These are phyloP conservation scores for Neonectria ditissima DNA, from an alignment of 2,329 filamentous ascomycete genomes.

Conservation along the genomic window DNA sequence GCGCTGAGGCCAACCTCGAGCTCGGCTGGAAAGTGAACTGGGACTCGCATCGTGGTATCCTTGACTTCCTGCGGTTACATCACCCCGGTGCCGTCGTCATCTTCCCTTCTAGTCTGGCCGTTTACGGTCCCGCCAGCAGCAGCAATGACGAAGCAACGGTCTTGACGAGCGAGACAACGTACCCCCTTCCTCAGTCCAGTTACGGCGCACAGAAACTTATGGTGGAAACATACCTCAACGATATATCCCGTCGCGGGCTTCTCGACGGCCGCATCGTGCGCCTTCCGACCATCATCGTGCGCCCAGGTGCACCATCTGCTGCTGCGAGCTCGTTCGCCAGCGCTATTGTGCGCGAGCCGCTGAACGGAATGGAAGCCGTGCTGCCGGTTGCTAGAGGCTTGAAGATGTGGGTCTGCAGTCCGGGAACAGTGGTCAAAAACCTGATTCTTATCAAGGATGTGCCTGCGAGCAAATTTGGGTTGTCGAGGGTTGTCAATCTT, in stretches of 20 bases:
- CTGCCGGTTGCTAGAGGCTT: slow-evolving; percentile 61
- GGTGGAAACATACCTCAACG: slow-evolving; percentile 58
- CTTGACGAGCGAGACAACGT: slow-evolving; percentile 34
- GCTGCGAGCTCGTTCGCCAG: slow-evolving; percentile 70
- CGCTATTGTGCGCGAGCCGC: slow-evolving; percentile 69
- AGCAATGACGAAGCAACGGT: slow-evolving; percentile 2
- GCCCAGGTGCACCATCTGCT: slow-evolving; percentile 69
- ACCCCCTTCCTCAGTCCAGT: slow-evolving; percentile 63
- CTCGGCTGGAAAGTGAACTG: slow-evolving; percentile 67
- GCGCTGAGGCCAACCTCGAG: slow-evolving; percentile 69
- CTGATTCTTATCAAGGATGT: slow-evolving; percentile 57
- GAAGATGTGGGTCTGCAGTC: slow-evolving; percentile 63
- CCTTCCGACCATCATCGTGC: slow-evolving; percentile 71
- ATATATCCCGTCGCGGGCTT: slow-evolving; percentile 60
- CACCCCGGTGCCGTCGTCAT: slow-evolving; percentile 64
- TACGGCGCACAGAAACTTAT: slow-evolving; percentile 73
- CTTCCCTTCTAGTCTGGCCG: slow-evolving; percentile 69
- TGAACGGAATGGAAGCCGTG: slow-evolving; percentile 56
- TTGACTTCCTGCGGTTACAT: slow-evolving; percentile 60
- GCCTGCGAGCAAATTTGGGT: slow-evolving; percentile 52
- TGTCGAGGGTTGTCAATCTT: slow-evolving; percentile 60
- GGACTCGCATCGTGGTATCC: slow-evolving; percentile 63
- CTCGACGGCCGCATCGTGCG: slow-evolving; percentile 68
- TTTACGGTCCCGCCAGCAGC: slow-evolving; percentile 58
- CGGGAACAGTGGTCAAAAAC: slow-evolving; percentile 61